A percentile compares a stretch with the other conserved stretches of the same genome.
Conservation (phyloP, 305 asterid genomes). For the Ajuga reptans region DNA sequence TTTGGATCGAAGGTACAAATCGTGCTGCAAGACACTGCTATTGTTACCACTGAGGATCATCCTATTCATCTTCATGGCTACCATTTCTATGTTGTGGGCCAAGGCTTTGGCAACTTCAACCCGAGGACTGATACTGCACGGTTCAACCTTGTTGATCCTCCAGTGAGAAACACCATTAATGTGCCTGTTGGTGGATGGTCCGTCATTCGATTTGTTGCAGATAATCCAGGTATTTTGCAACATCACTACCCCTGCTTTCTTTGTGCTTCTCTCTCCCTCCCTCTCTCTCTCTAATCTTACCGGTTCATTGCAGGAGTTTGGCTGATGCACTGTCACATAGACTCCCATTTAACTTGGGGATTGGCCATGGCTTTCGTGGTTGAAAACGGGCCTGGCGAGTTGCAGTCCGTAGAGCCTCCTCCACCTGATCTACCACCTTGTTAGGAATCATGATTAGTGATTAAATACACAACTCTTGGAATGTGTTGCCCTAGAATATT, state of each 20-base stretch:
- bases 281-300: neutral
- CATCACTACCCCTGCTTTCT: neutral
- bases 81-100: constrained; percentile 62
- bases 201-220: constrained; percentile 66
- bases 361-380: constrained; percentile 46
- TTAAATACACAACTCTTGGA: neutral
- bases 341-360: constrained; percentile 51
- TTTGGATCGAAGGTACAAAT: constrained; percentile 59
- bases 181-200: constrained; percentile 83
- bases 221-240: constrained; percentile 59
- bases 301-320: constrained; percentile 42
- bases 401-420: constrained; percentile 43
- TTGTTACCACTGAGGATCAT: constrained; percentile 65
- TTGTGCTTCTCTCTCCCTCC: neutral
- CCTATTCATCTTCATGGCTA: constrained; percentile 81
- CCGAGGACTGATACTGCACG: constrained; percentile 39
- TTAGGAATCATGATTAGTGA: constrained; percentile 15
- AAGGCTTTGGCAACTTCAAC: constrained; percentile 72
- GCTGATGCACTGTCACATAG: constrained; percentile 57
- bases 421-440: constrained; percentile 55
- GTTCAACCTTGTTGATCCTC: constrained; percentile 72
- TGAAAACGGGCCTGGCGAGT: constrained; percentile 38
- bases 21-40: constrained; percentile 68
- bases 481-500: neutral
- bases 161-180: constrained; percentile 54